Conservation (phyloP, 352 stramenopile species). For the Thalassiosira hispida region DNA sequence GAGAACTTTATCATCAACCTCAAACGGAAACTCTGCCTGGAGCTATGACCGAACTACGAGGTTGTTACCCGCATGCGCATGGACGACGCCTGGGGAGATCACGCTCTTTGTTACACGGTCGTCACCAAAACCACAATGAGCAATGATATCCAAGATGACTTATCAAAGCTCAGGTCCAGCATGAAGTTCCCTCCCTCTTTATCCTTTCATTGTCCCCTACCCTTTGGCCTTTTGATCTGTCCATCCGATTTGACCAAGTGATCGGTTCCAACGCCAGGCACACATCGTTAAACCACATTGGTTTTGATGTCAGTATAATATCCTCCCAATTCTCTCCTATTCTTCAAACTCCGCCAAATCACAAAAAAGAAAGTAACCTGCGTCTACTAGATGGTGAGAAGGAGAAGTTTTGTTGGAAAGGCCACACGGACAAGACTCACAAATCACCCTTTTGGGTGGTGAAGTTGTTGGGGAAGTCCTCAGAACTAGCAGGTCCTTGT, state of each 20-base stretch:
- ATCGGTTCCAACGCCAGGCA: not conserved
- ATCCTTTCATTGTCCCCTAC: not conserved
- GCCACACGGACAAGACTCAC: too few relatives aligned
- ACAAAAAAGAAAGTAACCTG: not conserved
- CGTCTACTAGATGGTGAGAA: too few relatives aligned
- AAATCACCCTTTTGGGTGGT: too few relatives aligned
- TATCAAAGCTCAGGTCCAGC: not conserved
- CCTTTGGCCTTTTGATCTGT: not conserved
- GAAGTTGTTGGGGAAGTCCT: too few relatives aligned
- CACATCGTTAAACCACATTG: not conserved
- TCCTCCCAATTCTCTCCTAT: slow-evolving; percentile 9
- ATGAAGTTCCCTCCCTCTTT: not conserved
- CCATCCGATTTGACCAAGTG: slow-evolving; percentile 14
- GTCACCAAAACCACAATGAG: not conserved
- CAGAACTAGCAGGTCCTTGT: not conserved
- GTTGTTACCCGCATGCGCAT: not conserved
- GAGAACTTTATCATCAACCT: not conserved
- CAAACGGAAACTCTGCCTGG: slow-evolving; percentile 2
- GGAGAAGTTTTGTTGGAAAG: too few relatives aligned
- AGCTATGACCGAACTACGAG: not conserved
- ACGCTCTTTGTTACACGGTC: not conserved
- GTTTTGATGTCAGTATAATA: slow-evolving; percentile 15
- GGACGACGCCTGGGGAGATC: not conserved
- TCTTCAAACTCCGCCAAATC: not conserved
- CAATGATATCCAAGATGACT: not conserved